These are phyloP conservation scores for Botrytis squamosa DNA, from an alignment of 2,329 filamentous ascomycete species.

Conservation along the genomic window DNA sequence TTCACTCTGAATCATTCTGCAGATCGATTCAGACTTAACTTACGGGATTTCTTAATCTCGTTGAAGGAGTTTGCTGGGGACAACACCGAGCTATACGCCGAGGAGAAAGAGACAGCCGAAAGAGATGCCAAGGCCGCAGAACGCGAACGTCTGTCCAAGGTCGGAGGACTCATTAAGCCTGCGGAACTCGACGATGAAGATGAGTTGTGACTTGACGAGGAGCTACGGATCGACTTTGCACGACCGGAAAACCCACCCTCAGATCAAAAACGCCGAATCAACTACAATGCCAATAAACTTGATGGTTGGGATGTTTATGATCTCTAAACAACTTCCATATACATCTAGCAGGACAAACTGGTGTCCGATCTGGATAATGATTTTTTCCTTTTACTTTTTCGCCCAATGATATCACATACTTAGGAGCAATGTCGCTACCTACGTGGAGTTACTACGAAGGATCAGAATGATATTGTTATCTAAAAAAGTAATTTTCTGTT, in stretches of 20 bases:
- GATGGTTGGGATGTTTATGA: slow-evolving; percentile 69
- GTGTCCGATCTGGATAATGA: slow-evolving; percentile 31
- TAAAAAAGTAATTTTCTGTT: slow-evolving; percentile 35
- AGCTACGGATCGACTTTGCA: slow-evolving; percentile 59
- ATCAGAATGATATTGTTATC: slow-evolving; percentile 34
- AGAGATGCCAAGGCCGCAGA: slow-evolving; percentile 83
- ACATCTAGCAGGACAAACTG: slow-evolving; percentile 16
- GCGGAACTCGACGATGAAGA: slow-evolving; percentile 90
- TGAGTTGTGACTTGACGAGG: slow-evolving; percentile 79
- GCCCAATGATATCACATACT: slow-evolving; percentile 24
- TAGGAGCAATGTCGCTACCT: slow-evolving; percentile 29
- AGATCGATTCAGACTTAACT: slow-evolving; percentile 90
- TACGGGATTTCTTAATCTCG: slow-evolving; percentile 96
- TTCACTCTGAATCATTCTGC: slow-evolving; percentile 87
- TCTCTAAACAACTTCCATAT: slow-evolving; percentile 43
- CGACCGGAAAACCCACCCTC: slow-evolving; percentile 24
- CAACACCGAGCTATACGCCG: slow-evolving; percentile 88
- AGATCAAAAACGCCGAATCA: slow-evolving; percentile 11
- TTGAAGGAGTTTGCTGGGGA: slow-evolving; percentile 96
- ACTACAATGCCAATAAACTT: slow-evolving; percentile 40
- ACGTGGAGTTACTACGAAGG: slow-evolving; percentile 32
- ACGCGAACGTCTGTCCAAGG: slow-evolving; percentile 88
- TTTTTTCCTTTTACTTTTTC: slow-evolving; percentile 28
- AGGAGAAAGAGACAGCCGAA: slow-evolving; percentile 91
- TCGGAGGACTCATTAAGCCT: slow-evolving; percentile 92